These are phyloP conservation scores for Escovopsis sp. DNA, from an alignment of 2,329 filamentous ascomycete genomes.

Conservation along the genomic window DNA sequence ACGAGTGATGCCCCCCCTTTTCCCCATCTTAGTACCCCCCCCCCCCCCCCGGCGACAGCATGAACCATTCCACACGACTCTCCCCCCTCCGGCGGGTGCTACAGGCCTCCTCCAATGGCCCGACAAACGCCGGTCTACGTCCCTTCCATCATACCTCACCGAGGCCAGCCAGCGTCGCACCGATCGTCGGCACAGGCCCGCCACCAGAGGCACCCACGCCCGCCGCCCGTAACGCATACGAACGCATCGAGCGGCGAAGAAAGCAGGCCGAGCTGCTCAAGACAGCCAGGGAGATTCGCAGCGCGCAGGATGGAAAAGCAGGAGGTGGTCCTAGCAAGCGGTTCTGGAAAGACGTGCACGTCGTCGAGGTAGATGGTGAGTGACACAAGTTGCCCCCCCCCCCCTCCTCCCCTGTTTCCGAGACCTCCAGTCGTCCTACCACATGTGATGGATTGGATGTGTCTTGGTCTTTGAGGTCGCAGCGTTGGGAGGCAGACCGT, in stretches of 20 bases:
- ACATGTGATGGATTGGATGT: too few relatives aligned
- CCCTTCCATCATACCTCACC: conserved; percentile 18
- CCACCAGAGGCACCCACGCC: conserved; percentile 40
- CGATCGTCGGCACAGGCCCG: conserved; percentile 41
- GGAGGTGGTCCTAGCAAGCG: conserved; percentile 44
- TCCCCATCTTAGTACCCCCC: conserved; percentile 5
- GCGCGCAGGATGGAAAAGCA: conserved; percentile 18
- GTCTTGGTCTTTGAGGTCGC: too few relatives aligned
- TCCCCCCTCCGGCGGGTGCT: conserved; percentile 21
- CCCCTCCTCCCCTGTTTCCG: neutral
- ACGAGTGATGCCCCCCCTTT: neutral
- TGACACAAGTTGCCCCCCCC: neutral
- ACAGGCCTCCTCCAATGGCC: conserved; percentile 8
- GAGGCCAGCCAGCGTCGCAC: conserved; percentile 30
- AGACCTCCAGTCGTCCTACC: too few relatives aligned
- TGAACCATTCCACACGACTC: conserved; percentile 26
- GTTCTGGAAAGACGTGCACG: conserved; percentile 77
- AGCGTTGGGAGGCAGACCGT: neutral
- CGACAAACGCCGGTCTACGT: conserved; percentile 8
- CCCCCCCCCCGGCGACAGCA: conserved; percentile 11
- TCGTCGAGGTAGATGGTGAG: conserved; percentile 51
- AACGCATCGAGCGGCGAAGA: conserved; percentile 33
- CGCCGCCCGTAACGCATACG: conserved; percentile 22
- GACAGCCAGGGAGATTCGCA: conserved; percentile 32
- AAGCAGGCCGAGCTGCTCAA: conserved; percentile 40